Conservation (phyloP, 1,284 basidiomycete species). For the Heterobasidion occidentale region DNA sequence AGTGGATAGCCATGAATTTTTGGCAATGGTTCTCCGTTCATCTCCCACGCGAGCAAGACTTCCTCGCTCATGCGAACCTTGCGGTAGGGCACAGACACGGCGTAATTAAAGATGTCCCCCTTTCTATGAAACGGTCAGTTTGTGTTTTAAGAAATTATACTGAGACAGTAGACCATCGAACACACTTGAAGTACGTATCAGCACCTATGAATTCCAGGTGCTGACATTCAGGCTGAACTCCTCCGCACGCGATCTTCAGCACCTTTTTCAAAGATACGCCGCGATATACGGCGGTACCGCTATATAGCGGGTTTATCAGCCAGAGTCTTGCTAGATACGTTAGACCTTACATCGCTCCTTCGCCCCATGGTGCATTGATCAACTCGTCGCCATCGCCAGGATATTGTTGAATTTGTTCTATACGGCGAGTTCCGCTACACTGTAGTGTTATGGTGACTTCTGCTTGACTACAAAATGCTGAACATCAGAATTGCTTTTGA, state of each 20-base stretch:
- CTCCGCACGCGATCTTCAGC: conserved; percentile 44
- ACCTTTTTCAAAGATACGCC: conserved; percentile 48
- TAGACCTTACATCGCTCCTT: conserved; percentile 41
- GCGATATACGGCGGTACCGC: conserved; percentile 2
- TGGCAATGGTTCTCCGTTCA: conserved; percentile 48
- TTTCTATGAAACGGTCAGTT: conserved; percentile 16
- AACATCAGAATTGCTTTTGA: not conserved
- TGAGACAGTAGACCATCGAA: conserved; percentile 12
- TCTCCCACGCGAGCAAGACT: conserved; percentile 51
- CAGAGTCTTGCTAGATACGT: not conserved
- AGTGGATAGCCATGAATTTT: conserved; percentile 50
- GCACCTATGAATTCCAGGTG: conserved; percentile 52
- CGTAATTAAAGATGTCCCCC: conserved; percentile 43
- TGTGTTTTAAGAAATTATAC: too few relatives aligned
- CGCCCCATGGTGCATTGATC: conserved; percentile 49
- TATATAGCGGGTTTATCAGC: not conserved
- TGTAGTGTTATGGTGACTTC: conserved; percentile 47
- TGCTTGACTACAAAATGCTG: conserved; percentile 26
- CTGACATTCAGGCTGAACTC: conserved; percentile 37
- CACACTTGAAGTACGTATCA: conserved; percentile 48
- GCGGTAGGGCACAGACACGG: conserved; percentile 45
- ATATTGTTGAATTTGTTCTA: conserved; percentile 46
- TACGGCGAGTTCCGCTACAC: conserved; percentile 45
- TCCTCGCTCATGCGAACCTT: conserved; percentile 43
- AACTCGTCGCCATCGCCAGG: conserved; percentile 54